Evolutionary conservation across 805 yeast species (phyloP), one percentile per base, ranked within the genome.

Genomic region (Starmerella sp.): DNA sequence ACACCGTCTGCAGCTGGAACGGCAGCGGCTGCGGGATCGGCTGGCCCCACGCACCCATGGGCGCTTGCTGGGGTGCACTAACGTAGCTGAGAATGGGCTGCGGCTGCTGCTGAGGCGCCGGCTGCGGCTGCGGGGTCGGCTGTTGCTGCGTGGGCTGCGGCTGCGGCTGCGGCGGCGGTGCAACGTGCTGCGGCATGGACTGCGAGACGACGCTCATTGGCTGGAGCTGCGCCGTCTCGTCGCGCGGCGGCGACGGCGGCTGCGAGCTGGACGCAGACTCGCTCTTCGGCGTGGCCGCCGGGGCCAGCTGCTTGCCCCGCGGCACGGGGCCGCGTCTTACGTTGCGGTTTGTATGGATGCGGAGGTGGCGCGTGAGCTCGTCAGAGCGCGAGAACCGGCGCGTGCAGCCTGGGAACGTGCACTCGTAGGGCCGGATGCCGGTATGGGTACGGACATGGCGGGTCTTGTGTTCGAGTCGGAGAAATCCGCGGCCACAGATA

Each of bases 371-470:
- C 13, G 95, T 88, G 55, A 88, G 75, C 71, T 88, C 96, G 70
- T 89, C 96, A 31, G 83, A 76, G 59, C 96, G 77, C 55, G 85
- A 78, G 66, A 88, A 88, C 59, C 84, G 75, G 69, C 89, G 87
- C 53, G 80, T 69, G 70, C 96, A 88, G n/a, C 65, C 66, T 1
- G 93, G 89, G 62, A 78, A 87, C 17, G 81, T 77, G 69, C 96
- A 88, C 50, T 80, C 82, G 66, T 86, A 93, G 2, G 96, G 95
- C 67, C 87, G 86, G 67, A 88, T 95, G 49, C 96, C 96, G 0
- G 96, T 88, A 71, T 88, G 96, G 9, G 95, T 88, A 55, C 96
- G 75, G 62, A 89, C 84, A 67, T 88, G 96, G 61, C 96, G 77
- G 11, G 95, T 88, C 66, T 86, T 95, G 68, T 88, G 96, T 68